These are phyloP conservation scores for Sporothrix pallida DNA, from an alignment of 2,329 filamentous ascomycete genomes.

Conservation along the genomic window DNA sequence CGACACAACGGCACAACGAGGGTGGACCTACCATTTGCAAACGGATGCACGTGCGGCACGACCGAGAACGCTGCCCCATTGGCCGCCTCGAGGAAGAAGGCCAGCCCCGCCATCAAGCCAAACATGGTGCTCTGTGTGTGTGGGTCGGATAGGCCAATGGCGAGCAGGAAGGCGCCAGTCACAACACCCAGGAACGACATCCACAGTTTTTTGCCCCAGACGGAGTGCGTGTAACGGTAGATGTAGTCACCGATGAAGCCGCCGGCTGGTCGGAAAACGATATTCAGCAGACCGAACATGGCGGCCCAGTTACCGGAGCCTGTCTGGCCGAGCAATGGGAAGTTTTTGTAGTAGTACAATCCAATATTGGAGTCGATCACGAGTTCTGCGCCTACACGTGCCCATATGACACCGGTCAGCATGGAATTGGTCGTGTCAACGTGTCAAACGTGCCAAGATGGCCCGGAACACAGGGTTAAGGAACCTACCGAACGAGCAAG, in stretches of 20 bases:
- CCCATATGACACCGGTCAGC: slow-evolving; percentile 58
- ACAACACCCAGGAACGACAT: slow-evolving; percentile 66
- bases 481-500: background rate
- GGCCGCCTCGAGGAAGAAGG: slow-evolving; percentile 81
- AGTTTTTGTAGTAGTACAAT: slow-evolving; percentile 65
- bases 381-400: slow-evolving; percentile 58
- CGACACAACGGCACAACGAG: background rate
- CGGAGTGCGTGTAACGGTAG: slow-evolving; percentile 43
- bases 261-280: slow-evolving; percentile 69
- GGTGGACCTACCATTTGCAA: slow-evolving; percentile 62
- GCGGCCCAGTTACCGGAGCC: slow-evolving; percentile 66
- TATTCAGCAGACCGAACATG: slow-evolving; percentile 77
- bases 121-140: slow-evolving; percentile 69
- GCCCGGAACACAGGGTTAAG: background rate
- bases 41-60: slow-evolving; percentile 83
- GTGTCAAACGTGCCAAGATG: background rate
- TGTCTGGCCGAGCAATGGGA: slow-evolving; percentile 61
- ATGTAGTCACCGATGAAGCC: slow-evolving; percentile 61
- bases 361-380: slow-evolving; percentile 66
- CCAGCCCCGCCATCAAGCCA: slow-evolving; percentile 76
- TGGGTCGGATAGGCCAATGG: slow-evolving; percentile 68
- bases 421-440: too few species aligned
- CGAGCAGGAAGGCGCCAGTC: slow-evolving; percentile 64
- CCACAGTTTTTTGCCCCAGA: slow-evolving; percentile 61
- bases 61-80: slow-evolving; percentile 88